Conservation (phyloP, 192 early-diverging fungal genomes). For the Irineochytrium annulatum region DNA sequence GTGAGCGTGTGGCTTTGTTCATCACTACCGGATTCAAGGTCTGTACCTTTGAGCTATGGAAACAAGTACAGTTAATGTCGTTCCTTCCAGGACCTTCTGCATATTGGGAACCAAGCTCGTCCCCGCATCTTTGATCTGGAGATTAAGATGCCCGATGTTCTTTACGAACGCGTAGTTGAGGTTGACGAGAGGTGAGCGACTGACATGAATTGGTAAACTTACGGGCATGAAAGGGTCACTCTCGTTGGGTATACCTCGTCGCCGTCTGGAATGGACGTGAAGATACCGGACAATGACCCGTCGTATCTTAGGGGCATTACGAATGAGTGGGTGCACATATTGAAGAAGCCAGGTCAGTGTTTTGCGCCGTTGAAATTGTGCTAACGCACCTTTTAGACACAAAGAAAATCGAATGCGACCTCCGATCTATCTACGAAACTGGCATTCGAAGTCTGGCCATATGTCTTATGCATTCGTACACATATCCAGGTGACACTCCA, state of each 20-base stretch:
- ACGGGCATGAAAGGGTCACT: slow-evolving; percentile 68
- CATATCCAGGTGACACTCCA: slow-evolving; percentile 60
- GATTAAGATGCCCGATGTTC: slow-evolving; percentile 78
- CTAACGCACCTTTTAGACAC: slow-evolving; percentile 39
- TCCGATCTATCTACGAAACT: slow-evolving; percentile 56
- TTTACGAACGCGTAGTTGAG: slow-evolving; percentile 70
- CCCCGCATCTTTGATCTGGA: slow-evolving; percentile 93
- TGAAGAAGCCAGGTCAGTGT: slow-evolving; percentile 56
- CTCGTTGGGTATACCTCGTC: slow-evolving; percentile 71
- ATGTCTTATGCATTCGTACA: slow-evolving; percentile 92
- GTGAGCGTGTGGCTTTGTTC: slow-evolving; percentile 81
- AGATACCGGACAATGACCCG: slow-evolving; percentile 39
- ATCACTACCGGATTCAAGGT: slow-evolving; percentile 87
- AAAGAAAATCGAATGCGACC: slow-evolving; percentile 46
- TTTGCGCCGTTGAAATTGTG: not conserved
- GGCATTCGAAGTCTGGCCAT: slow-evolving; percentile 86
- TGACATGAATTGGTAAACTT: not conserved
- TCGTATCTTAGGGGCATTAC: slow-evolving; percentile 67
- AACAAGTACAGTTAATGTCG: slow-evolving; percentile 6
- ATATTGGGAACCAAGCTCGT: slow-evolving; percentile 86
- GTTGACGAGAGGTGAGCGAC: slow-evolving; percentile 73
- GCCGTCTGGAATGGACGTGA: slow-evolving; percentile 22
- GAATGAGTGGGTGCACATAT: slow-evolving; percentile 78
- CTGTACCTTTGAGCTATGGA: slow-evolving; percentile 12
- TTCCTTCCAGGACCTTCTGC: slow-evolving; percentile 53